Conservation (phyloP, 345 rosid genomes). For the Lumnitzera racemosa region DNA sequence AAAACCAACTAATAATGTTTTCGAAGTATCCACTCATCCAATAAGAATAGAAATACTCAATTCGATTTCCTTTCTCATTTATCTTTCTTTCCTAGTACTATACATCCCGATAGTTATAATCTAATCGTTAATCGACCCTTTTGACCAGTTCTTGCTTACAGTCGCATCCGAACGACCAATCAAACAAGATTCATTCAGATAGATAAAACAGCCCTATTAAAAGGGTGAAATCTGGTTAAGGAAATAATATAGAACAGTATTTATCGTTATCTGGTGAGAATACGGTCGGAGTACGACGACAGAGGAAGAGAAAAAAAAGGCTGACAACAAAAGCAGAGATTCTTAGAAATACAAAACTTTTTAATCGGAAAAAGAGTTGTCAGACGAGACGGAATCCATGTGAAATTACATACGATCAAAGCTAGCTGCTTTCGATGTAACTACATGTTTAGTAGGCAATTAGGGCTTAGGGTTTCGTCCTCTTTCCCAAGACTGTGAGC, state of each 20-base stretch:
- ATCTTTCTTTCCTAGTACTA: too few relatives aligned
- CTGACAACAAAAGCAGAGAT: conserved; percentile 26
- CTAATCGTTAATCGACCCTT: too few relatives aligned
- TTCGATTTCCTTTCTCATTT: too few relatives aligned
- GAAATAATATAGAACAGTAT: neutral
- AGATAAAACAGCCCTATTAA: too few relatives aligned
- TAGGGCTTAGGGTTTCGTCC: too few relatives aligned
- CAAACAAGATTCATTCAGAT: neutral
- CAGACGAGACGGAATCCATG: conserved; percentile 11
- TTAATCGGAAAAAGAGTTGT: conserved; percentile 1
- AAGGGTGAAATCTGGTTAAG: neutral
- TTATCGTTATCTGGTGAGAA: conserved; percentile 41
- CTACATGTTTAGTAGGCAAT: too few relatives aligned
- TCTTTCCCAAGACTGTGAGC: too few relatives aligned
- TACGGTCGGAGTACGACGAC: conserved; percentile 24
- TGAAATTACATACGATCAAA: neutral
- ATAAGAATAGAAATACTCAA: too few relatives aligned
- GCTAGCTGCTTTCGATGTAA: too few relatives aligned
- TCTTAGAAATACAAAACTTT: conserved; percentile 16
- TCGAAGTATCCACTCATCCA: too few relatives aligned
- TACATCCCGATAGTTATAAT: too few relatives aligned
- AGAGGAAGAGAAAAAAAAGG: conserved; percentile 10
- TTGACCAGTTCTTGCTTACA: neutral
- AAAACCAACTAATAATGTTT: too few relatives aligned
- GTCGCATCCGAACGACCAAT: neutral